Percentiles rank a stretch among this genome's conserved stretches.
Conservation (phyloP, 2,329 filamentous ascomycete genomes). For the Botryotinia narcissicola region DNA sequence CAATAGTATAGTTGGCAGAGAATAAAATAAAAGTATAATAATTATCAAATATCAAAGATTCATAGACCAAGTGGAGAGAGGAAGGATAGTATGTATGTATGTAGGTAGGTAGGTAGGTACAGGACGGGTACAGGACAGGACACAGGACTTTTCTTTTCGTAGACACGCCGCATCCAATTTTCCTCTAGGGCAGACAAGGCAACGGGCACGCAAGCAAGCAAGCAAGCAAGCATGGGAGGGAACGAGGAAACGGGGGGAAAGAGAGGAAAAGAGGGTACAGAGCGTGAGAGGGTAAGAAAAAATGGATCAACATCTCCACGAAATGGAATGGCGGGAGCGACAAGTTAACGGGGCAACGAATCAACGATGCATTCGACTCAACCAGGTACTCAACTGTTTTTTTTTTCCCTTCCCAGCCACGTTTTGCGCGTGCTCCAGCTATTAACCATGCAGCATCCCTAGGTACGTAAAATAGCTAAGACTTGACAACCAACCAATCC, state of each 20-base stretch:
- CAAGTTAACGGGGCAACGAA: neutral
- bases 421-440: neutral
- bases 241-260: neutral
- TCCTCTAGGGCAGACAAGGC: neutral
- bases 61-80: constrained; percentile 1
- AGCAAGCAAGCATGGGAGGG: neutral
- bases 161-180: neutral
- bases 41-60: neutral
- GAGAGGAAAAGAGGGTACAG: too few species aligned
- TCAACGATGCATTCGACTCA: neutral
- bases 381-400: neutral
- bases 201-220: neutral
- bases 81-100: neutral
- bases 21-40: neutral
- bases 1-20: neutral
- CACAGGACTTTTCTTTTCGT: neutral
- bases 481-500: neutral
- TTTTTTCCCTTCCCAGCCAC: neutral
- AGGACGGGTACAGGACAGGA: neutral
- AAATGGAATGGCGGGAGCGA: constrained; percentile 15
- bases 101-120: neutral
- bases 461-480: neutral
- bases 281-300: neutral
- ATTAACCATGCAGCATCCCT: neutral
- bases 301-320: constrained; percentile 12